Percentiles rank a stretch among this genome's conserved stretches.
These are phyloP conservation scores for Xylaria sp. DNA, from an alignment of 2,329 filamentous ascomycete genomes.

Conservation along the genomic window DNA sequence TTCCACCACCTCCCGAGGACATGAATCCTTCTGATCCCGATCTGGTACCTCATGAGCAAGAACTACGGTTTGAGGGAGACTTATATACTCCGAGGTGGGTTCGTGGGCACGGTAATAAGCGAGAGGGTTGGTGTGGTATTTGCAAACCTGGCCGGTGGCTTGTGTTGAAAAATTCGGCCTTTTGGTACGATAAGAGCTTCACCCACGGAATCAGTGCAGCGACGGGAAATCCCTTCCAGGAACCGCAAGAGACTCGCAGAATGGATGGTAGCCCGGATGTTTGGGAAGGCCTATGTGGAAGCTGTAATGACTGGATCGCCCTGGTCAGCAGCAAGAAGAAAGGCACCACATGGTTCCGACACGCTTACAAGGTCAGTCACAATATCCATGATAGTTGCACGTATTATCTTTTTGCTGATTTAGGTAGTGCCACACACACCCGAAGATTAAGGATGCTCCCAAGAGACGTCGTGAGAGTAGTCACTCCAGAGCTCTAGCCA, in stretches of 20 bases:
- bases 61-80: slow-evolving; percentile 81
- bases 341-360: slow-evolving; percentile 91
- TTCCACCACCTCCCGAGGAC: slow-evolving; percentile 79
- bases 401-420: slow-evolving; percentile 36
- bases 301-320: slow-evolving; percentile 83
- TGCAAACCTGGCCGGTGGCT: slow-evolving; percentile 89
- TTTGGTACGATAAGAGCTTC: slow-evolving; percentile 94
- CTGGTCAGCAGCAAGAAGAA: slow-evolving; percentile 90
- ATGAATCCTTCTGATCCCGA: slow-evolving; percentile 84
- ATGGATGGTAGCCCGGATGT: slow-evolving; percentile 85
- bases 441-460: slow-evolving; percentile 76
- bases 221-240: slow-evolving; percentile 81
- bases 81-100: slow-evolving; percentile 88
- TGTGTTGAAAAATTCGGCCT: slow-evolving; percentile 89
- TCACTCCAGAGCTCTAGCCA: slow-evolving; percentile 58
- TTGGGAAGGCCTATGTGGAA: slow-evolving; percentile 82
- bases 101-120: slow-evolving; percentile 85
- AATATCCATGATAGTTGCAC: neutral
- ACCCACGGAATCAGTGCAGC: slow-evolving; percentile 87
- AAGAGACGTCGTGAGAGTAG: slow-evolving; percentile 74
- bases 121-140: slow-evolving; percentile 89
- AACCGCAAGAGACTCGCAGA: slow-evolving; percentile 77
- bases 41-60: slow-evolving; percentile 80
- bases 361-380: slow-evolving; percentile 80
- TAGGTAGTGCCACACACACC: slow-evolving; percentile 74